phyloP scores from a whole-genome alignment of 148 eudicot species.

The Talinum fruticosum region DNA sequence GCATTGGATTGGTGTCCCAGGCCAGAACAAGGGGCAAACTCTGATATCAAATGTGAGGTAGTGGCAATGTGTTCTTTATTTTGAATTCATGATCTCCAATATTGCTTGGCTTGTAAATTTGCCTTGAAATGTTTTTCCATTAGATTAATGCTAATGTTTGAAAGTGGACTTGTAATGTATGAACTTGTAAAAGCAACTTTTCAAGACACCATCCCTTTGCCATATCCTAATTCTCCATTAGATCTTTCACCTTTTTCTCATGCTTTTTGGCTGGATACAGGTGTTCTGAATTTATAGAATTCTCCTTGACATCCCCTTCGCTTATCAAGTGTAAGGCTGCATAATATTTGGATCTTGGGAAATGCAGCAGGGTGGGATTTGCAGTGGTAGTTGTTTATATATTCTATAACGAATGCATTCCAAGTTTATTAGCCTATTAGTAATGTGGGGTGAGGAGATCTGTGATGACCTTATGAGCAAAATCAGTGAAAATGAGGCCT shows the following conservation, averaged over 20 bases:
- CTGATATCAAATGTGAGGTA: constrained; percentile 60
- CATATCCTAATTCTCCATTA: background rate
- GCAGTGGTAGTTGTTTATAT: background rate
- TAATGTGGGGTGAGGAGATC: background rate
- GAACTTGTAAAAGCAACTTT: background rate
- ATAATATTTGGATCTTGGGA: background rate
- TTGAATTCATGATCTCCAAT: background rate
- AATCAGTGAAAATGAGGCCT: background rate
- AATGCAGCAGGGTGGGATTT: background rate
- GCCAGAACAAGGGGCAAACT: constrained; percentile 37
- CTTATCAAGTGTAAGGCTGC: background rate
- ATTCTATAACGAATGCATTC: background rate
- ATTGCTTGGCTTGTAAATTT: background rate
- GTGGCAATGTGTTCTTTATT: background rate
- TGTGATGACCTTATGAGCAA: background rate
- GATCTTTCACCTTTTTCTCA: background rate
- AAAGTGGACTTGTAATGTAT: background rate
- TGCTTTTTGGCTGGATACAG: background rate
- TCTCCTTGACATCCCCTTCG: background rate
- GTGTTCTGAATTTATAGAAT: background rate
- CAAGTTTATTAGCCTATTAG: background rate
- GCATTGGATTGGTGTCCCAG: constrained; percentile 95
- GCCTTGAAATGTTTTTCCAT: background rate
- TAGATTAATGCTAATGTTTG: background rate
- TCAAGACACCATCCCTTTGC: background rate